A percentile compares a stretch with the other conserved stretches of the same genome.
phyloP scores from a whole-genome alignment of 2,329 filamentous ascomycete species.

The Emericellopsis atlantica region DNA sequence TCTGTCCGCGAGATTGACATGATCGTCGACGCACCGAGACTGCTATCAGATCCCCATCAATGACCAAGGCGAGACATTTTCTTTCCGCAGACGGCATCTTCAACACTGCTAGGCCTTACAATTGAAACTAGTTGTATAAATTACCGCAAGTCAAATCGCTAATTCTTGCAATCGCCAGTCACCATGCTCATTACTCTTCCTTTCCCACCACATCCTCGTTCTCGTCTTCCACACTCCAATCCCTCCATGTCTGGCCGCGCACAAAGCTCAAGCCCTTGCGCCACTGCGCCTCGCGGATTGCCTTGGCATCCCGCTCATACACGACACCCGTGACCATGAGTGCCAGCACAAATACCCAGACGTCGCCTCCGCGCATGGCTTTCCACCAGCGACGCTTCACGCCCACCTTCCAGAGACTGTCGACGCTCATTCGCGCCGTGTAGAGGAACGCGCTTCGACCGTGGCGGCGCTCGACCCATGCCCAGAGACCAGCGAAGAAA shows the following conservation, averaged over 20 bases:
- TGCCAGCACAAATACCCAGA: constrained; percentile 69
- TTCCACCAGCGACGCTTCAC: constrained; percentile 82
- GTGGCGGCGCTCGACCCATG: constrained; percentile 56
- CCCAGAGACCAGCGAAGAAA: constrained; percentile 75
- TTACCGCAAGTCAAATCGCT: neutral
- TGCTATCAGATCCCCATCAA: no score
- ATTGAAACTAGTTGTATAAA: no score
- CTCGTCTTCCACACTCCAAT: constrained; percentile 46
- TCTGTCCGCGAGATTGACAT: neutral
- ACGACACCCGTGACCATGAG: constrained; percentile 67
- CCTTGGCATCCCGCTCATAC: constrained; percentile 58
- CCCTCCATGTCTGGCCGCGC: constrained; percentile 62
- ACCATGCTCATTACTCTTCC: constrained; percentile 10
- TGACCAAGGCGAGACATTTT: no score
- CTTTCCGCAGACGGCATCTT: no score
- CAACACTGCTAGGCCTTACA: no score
- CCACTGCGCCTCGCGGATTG: constrained; percentile 53
- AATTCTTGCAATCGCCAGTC: neutral
- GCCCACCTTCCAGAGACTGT: constrained; percentile 87
- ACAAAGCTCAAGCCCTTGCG: constrained; percentile 64
- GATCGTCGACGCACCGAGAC: no score
- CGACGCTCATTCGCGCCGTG: constrained; percentile 62
- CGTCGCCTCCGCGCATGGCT: constrained; percentile 69
- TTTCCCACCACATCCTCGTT: constrained; percentile 22
- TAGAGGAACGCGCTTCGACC: constrained; percentile 66